These are phyloP conservation scores for Annulohypoxylon nitens DNA, from an alignment of 495 filamentous ascomycete species.

Conservation along the genomic window DNA sequence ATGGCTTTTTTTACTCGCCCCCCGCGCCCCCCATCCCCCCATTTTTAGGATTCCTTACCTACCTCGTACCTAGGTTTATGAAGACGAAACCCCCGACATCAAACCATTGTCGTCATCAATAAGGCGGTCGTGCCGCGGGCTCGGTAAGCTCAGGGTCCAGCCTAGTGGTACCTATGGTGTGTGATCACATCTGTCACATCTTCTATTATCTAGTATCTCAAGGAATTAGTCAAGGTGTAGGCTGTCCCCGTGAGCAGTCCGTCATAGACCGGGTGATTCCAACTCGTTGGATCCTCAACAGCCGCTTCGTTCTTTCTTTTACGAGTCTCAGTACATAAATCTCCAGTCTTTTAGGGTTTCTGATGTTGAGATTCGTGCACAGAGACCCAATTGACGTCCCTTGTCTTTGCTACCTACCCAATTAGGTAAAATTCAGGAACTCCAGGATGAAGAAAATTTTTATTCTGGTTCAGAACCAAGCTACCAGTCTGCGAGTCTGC, in stretches of 20 bases:
- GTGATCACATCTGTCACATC: conserved; percentile 15
- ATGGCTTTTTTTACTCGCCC: conserved; percentile 4
- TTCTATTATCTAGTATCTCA: background rate
- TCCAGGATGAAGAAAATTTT: conserved; percentile 22
- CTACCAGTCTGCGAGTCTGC: background rate
- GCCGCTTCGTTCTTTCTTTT: conserved; percentile 3
- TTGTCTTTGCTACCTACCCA: conserved; percentile 17
- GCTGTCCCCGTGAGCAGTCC: conserved; percentile 9
- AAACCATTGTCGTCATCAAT: conserved; percentile 40
- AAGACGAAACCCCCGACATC: conserved; percentile 19
- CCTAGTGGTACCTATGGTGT: conserved; percentile 26
- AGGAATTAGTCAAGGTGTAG: conserved; percentile 10
- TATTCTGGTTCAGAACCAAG: conserved; percentile 12
- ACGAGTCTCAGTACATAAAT: no score
- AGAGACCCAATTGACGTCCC: conserved; percentile 8
- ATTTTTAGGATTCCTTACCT: conserved; percentile 20
- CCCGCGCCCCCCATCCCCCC: conserved; percentile 30
- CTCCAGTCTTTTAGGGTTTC: background rate
- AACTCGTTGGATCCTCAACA: conserved; percentile 10
- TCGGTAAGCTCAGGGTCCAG: conserved; percentile 47
- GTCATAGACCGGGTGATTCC: conserved; percentile 3
- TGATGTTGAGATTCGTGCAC: background rate
- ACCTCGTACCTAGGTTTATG: conserved; percentile 7
- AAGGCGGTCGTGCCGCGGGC: conserved; percentile 34
- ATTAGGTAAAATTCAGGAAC: conserved; percentile 26